These are phyloP conservation scores for Globisporangium alternatum DNA, from an alignment of 352 stramenopile species.

Conservation along the genomic window DNA sequence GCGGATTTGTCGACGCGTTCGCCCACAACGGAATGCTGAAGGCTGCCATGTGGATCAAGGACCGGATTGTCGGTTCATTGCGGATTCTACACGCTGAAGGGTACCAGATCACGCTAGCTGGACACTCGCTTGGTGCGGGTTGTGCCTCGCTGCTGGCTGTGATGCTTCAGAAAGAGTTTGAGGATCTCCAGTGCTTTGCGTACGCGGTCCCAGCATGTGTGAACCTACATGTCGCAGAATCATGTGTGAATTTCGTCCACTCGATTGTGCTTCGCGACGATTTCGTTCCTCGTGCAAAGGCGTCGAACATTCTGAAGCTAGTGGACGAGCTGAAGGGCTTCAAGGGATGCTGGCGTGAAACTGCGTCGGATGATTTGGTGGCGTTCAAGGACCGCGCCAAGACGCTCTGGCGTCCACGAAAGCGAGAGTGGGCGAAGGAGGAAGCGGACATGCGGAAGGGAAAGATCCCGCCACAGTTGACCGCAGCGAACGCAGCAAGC, in stretches of 20 bases:
- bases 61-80: conserved; percentile 74
- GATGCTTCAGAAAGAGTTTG: conserved; percentile 87
- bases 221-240: conserved; percentile 77
- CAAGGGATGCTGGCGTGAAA: conserved; percentile 78
- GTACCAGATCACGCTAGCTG: conserved; percentile 79
- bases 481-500: conserved; percentile 1
- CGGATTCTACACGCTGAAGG: conserved; percentile 70
- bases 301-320: conserved; percentile 79
- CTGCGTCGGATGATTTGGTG: conserved; percentile 72
- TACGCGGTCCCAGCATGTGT: conserved; percentile 84
- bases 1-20: conserved; percentile 83
- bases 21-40: conserved; percentile 87
- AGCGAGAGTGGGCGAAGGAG: conserved; percentile 77
- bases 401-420: conserved; percentile 78
- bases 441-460: conserved; percentile 53
- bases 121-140: conserved; percentile 77
- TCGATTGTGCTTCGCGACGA: conserved; percentile 85
- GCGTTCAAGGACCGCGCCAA: conserved; percentile 82
- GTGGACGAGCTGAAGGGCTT: conserved; percentile 75
- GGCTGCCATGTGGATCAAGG: conserved; percentile 86
- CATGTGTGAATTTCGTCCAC: conserved; percentile 73
- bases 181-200: conserved; percentile 78
- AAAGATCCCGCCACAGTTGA: conserved; percentile 24
- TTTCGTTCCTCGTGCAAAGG: conserved; percentile 80
- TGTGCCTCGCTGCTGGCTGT: conserved; percentile 74